phyloP scores from a whole-genome alignment of 139 green algal genomes.

The Medakamo hakoo region DNA sequence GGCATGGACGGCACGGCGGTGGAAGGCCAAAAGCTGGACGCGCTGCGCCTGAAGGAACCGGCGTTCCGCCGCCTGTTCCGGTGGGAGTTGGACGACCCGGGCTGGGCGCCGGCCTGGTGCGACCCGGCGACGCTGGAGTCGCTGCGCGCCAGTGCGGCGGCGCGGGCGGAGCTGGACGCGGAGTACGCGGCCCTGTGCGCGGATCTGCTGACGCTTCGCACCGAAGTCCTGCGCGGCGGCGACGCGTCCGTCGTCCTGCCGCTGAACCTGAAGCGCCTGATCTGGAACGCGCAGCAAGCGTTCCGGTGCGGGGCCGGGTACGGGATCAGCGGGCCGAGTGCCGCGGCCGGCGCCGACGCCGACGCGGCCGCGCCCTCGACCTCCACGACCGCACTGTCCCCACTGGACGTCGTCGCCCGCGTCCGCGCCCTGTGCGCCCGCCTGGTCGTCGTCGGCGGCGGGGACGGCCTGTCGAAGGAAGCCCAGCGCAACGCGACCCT shows the following conservation, averaged over 20 bases:
- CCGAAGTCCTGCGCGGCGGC: conserved; percentile 60
- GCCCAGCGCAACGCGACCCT: conserved; percentile 92
- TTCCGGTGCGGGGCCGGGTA: conserved; percentile 20
- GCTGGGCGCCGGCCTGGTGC: conserved; percentile 43
- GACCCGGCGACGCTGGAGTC: conserved; percentile 27
- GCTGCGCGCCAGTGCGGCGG: conserved; percentile 33
- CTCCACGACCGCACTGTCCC: no score
- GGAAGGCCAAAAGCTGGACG: conserved; percentile 75
- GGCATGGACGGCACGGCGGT: conserved; percentile 92
- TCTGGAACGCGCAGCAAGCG: conserved; percentile 87
- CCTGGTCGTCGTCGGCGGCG: conserved; percentile 53
- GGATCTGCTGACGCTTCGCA: conserved; percentile 61
- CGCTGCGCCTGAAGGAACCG: conserved; percentile 40
- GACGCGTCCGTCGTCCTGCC: conserved; percentile 70
- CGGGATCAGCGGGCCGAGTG: no score
- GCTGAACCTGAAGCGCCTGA: conserved; percentile 78
- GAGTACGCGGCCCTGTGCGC: conserved; percentile 29
- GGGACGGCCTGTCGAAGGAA: conserved; percentile 65
- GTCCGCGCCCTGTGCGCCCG: conserved; percentile 45
- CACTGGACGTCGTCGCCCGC: conserved; percentile 37
- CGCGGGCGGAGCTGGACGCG: conserved; percentile 24
- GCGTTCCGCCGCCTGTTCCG: conserved; percentile 33
- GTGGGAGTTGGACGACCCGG: conserved; percentile 36
- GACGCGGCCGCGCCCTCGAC: neutral
- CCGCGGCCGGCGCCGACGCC: neutral